Percentiles rank a stretch among this genome's conserved stretches.
Conservation (phyloP, 129 eudicot genomes). For the sunflower (Helianthus annuus) region HanXRQr2.0-SUNRISE NC_035447.2:107231373-107231872, state of each 20-base stretch:
- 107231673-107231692: conserved; percentile 68
- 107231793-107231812: conserved; percentile 39
- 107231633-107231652: conserved; percentile 27
- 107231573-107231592: background rate
- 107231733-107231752: conserved; percentile 84
- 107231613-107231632: background rate
- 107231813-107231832: background rate
- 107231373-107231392: too few species aligned
- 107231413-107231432: too few species aligned
- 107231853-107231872: background rate
- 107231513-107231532: too few species aligned
- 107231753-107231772: conserved; percentile 89
- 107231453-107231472: too few species aligned
- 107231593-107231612: background rate
- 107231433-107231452: too few species aligned
- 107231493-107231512: too few species aligned
- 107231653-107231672: conserved; percentile 68
- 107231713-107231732: conserved; percentile 75
- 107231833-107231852: background rate
- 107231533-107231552: too few species aligned
- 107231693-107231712: conserved; percentile 62
- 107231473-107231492: too few species aligned
- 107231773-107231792: conserved; percentile 91
- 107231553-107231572: too few species aligned
- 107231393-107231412: too few species aligned